Base-by-base conservation (phyloP, 139 green algal species). In the Pleodorina starrii region DNA sequence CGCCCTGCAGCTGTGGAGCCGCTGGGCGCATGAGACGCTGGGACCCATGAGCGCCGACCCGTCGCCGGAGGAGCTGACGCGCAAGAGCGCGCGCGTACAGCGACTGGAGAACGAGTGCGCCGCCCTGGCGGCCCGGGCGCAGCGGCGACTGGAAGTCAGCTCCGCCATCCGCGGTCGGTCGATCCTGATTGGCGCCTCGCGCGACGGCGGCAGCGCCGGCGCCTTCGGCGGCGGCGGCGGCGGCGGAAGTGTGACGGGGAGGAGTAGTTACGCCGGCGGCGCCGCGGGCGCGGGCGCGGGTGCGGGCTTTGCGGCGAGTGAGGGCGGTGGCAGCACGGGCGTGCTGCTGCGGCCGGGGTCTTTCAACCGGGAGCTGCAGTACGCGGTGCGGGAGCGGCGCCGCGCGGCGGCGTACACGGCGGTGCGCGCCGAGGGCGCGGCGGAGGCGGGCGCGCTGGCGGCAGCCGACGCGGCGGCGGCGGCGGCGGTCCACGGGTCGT, bases 71-170 rank as follows among this genome's bases (percentile, higher is more conserved):
- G 82, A 90, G n/a, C 82, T 92, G 29, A 29, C 60, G 14, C 46
- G 46, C 32, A 93, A 87, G 73, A 93, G 68, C 57, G 54, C 10
- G 40, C 73, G 84, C 0, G 54, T 91, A 23, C 63, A 90, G 46
- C 46, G 83, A 43, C 69, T 93, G 23, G 90, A 93, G 79, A 29
- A 84, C 21, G 88, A 93, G 60, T 93, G 90, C 29, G 90, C 90
- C n/a, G 72, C 57, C 16, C 32, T 93, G 19, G 85, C 90, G 5
- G 72, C 85, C 0, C 54, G 46, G 23, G 90, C 90, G 11, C 82
- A 93, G 69, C 78, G 74, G 16, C 87, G 90, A 12, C 60, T 93
- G 17, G 86, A 87, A 68, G 46, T 84, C 21, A 91, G 85, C 46
- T 50, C 90, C 0, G 73, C 66, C 32, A 46, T 93, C 5, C 77